Conservation (phyloP, 441 rosid genomes). For the Manihot esculenta region DNA sequence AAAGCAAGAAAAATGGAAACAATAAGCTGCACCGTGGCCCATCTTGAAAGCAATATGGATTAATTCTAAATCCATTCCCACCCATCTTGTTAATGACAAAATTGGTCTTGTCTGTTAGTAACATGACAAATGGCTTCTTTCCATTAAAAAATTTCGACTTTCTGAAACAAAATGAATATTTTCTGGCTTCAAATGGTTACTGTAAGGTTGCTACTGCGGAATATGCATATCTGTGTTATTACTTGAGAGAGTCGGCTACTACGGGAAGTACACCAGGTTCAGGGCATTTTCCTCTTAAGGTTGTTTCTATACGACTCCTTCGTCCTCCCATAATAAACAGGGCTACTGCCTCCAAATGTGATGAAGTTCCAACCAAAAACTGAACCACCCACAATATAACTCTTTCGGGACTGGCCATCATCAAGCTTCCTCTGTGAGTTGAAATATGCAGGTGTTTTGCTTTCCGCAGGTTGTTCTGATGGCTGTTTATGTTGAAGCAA, state of each 20-base stretch:
- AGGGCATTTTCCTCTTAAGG: constrained; percentile 5
- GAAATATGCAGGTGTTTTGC: constrained; percentile 2
- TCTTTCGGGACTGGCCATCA: constrained; percentile 17
- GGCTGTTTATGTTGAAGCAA: constrained; percentile 5
- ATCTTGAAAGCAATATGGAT: not conserved
- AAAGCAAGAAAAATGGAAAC: too few relatives aligned
- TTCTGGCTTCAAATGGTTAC: not conserved
- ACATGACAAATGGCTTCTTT: not conserved
- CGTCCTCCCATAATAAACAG: constrained; percentile 35
- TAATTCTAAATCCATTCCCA: not conserved
- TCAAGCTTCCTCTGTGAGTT: constrained; percentile 15
- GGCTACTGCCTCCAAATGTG: constrained; percentile 31
- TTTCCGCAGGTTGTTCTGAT: constrained; percentile 8
- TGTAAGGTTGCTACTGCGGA: not conserved
- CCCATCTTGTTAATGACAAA: not conserved
- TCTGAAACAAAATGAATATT: constrained; percentile 4
- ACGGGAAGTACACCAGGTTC: not conserved
- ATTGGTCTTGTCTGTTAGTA: not conserved
- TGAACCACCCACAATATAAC: constrained; percentile 41
- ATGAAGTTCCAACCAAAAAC: constrained; percentile 49
- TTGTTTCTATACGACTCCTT: constrained; percentile 32
- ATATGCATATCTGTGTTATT: not conserved
- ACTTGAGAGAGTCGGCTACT: not conserved
- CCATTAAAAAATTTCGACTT: not conserved
- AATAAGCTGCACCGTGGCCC: too few relatives aligned